These are phyloP conservation scores for Acorus gramineus DNA, from an alignment of 106 monocot genomes.

Conservation along the genomic window DNA sequence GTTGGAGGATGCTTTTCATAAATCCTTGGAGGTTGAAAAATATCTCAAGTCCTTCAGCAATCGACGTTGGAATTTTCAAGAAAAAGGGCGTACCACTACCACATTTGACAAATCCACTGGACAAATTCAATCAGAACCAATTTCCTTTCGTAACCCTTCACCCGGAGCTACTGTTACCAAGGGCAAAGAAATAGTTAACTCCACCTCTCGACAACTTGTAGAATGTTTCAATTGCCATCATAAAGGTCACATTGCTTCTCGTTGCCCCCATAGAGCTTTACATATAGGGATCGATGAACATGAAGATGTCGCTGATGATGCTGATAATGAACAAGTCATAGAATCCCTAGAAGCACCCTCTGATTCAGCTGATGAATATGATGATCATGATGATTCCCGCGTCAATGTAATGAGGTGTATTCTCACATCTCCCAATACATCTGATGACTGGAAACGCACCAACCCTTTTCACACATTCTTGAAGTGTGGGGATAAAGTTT, in stretches of 20 bases:
- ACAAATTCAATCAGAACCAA: no score
- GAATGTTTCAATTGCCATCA: neutral
- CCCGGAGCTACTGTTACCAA: neutral
- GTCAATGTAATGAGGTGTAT: neutral
- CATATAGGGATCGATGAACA: neutral
- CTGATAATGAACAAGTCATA: neutral
- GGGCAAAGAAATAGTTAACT: neutral
- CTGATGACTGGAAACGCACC: neutral
- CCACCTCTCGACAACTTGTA: no score
- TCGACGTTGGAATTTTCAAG: neutral
- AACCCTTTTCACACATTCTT: neutral
- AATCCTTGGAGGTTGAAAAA: neutral
- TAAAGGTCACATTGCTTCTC: neutral
- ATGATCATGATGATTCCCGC: neutral
- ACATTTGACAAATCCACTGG: no score
- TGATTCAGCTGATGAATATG: neutral
- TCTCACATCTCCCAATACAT: neutral
- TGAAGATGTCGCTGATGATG: neutral
- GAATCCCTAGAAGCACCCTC: neutral
- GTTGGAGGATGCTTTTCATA: neutral
- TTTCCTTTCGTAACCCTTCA: no score
- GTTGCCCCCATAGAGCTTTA: neutral
- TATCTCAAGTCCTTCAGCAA: neutral
- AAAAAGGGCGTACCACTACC: neutral
- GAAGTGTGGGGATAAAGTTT: neutral